These are phyloP conservation scores for Russula vinacea DNA, from an alignment of 768 basidiomycete species.

Conservation along the genomic window DNA sequence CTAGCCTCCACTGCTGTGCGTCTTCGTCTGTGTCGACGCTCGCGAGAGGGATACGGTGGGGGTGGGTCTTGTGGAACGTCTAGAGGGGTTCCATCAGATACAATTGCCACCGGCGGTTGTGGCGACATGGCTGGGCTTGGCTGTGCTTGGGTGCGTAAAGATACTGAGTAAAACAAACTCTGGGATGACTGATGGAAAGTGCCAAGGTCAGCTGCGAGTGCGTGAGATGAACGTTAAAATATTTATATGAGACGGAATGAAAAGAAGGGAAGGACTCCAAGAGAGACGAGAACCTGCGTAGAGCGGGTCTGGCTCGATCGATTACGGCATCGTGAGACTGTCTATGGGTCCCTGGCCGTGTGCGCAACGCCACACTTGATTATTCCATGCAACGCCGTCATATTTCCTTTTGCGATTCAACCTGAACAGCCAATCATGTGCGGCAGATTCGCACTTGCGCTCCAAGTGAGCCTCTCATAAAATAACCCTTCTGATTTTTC, in stretches of 20 bases:
- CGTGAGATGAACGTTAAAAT: not conserved
- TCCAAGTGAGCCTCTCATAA: conserved; percentile 40
- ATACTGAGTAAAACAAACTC: not conserved
- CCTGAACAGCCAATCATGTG: conserved; percentile 51
- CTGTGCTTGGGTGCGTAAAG: not conserved
- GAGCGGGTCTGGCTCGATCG: not conserved
- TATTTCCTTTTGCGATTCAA: no score
- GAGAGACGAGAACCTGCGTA: not conserved
- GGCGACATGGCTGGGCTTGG: conserved; percentile 15
- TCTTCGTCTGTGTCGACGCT: conserved; percentile 43
- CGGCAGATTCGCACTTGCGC: conserved; percentile 57
- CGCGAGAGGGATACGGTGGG: conserved; percentile 61
- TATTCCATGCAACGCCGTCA: no score
- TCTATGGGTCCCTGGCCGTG: not conserved
- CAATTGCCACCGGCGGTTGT: conserved; percentile 10
- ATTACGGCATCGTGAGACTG: not conserved
- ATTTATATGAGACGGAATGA: not conserved
- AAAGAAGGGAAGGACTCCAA: no score
- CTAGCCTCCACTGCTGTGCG: conserved; percentile 35
- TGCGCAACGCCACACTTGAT: no score
- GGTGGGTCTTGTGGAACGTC: conserved; percentile 51
- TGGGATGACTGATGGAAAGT: not conserved
- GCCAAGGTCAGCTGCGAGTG: not conserved
- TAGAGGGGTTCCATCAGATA: not conserved
- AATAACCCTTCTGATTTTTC: no score